Percentiles rank a stretch among this genome's conserved stretches.
Evolutionary conservation across 768 basidiomycete species (phyloP).

Genomic region (Suillus clintonianus): DNA sequence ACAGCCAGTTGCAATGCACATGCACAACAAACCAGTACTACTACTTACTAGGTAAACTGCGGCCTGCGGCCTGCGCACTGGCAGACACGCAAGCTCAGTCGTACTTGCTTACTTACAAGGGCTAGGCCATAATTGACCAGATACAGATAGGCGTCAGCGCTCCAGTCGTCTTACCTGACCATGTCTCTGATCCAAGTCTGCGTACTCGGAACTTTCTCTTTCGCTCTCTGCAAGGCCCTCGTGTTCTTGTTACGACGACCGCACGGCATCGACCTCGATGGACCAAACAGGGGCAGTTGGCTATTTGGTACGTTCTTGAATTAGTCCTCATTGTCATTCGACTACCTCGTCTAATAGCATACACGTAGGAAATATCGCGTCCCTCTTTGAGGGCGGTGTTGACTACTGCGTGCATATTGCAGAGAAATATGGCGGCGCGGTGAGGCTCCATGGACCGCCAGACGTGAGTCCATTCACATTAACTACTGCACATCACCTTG

Average conservation of each 20-base stretch:
- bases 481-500: neutral
- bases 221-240: neutral
- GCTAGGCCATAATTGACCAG: neutral
- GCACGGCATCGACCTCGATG: neutral
- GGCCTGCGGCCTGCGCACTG: neutral
- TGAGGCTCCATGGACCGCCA: slow-evolving; percentile 47
- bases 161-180: too few relatives aligned
- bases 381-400: slow-evolving; percentile 38
- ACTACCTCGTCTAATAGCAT: neutral
- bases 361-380: slow-evolving; percentile 33
- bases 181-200: neutral
- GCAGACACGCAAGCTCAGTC: neutral
- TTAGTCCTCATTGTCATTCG: neutral
- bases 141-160: neutral
- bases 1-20: neutral
- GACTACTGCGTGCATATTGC: slow-evolving; percentile 33
- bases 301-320: neutral
- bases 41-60: neutral
- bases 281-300: neutral
- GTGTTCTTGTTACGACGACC: neutral
- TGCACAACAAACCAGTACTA: too few relatives aligned
- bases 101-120: neutral
- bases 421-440: slow-evolving; percentile 42
- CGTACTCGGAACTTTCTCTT: neutral
- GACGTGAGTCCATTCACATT: slow-evolving; percentile 38